Conservation (phyloP, 768 basidiomycete species). For the Rubroboletus pulcherrimus region DNA sequence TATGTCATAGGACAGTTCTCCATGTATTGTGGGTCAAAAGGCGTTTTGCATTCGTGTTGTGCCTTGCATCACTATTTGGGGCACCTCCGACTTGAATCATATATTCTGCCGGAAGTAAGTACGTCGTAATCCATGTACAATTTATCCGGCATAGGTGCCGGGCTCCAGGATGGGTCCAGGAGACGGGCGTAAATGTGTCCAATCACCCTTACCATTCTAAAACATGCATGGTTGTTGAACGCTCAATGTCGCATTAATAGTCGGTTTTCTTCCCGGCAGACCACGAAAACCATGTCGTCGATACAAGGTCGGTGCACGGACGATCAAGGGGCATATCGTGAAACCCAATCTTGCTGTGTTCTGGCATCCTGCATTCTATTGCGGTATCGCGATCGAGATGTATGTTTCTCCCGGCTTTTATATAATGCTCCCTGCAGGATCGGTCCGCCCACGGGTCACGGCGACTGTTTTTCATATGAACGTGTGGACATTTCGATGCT, state of each 20-base stretch:
- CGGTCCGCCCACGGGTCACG: neutral
- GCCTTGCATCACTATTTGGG: neutral
- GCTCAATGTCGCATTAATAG: neutral
- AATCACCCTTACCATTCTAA: neutral
- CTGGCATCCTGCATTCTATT: neutral
- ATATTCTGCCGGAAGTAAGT: neutral
- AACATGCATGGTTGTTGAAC: neutral
- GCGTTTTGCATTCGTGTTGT: neutral
- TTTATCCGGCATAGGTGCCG: neutral
- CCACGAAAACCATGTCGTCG: neutral
- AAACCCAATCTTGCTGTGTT: neutral
- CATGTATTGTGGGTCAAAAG: neutral
- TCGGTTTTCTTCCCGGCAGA: neutral
- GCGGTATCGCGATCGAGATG: neutral
- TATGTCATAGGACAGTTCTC: neutral
- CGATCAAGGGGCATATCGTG: neutral
- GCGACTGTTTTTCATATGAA: slow-evolving; percentile 1
- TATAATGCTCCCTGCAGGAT: neutral
- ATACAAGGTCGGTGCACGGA: neutral
- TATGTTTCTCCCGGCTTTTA: neutral
- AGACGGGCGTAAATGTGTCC: neutral
- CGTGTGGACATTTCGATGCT: neutral
- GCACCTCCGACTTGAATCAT: neutral
- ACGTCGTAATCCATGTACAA: neutral
- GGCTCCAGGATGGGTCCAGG: neutral